phyloP scores from a whole-genome alignment of 306 rosid genomes.

The Arachis stenosperma region DNA sequence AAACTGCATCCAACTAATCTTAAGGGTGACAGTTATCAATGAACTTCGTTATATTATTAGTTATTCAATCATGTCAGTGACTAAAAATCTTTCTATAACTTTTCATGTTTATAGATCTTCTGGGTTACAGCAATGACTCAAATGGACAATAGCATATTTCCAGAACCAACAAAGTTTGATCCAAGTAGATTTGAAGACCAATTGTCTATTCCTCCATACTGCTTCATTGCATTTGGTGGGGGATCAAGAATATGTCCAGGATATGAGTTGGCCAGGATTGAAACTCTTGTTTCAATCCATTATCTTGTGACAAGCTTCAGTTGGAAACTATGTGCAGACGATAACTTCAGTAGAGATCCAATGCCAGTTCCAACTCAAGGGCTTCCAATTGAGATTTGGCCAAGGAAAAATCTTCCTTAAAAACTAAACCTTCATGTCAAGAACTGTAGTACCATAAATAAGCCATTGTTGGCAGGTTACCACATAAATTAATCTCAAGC shows the following conservation, averaged over 20 bases:
- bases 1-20: no score
- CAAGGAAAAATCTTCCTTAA: conserved; percentile 41
- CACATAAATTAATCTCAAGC: background rate
- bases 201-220: conserved; percentile 60
- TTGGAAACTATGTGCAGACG: conserved; percentile 71
- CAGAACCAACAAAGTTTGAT: conserved; percentile 69
- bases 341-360: conserved; percentile 63
- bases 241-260: conserved; percentile 80
- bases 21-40: background rate
- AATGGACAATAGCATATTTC: conserved; percentile 62
- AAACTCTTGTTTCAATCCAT: conserved; percentile 68
- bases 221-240: conserved; percentile 71
- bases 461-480: background rate
- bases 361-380: conserved; percentile 62
- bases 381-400: conserved; percentile 53
- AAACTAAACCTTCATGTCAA: conserved; percentile 4
- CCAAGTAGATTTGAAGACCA: conserved; percentile 73
- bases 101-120: conserved; percentile 54
- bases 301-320: conserved; percentile 64
- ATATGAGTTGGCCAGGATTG: conserved; percentile 66
- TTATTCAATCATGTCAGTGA: conserved; percentile 23
- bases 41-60: background rate
- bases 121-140: conserved; percentile 74
- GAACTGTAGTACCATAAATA: conserved; percentile 17
- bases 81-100: background rate